phyloP scores from a whole-genome alignment of 305 asterid genomes.

The Salvia sclarea region DNA sequence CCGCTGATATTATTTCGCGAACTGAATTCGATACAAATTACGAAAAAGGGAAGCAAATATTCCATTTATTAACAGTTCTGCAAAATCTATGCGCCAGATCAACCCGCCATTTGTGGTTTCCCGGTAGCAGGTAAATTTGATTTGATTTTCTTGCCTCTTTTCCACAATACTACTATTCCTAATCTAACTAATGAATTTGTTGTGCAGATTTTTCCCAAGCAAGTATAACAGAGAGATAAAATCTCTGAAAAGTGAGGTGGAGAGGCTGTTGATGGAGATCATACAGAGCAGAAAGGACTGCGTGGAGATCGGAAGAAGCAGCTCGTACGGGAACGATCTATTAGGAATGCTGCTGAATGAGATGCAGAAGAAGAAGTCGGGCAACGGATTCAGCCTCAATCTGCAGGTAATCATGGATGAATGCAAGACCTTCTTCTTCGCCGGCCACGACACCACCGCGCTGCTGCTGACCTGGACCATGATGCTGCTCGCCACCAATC shows the following conservation, averaged over 20 bases:
- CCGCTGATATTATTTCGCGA: constrained; percentile 85
- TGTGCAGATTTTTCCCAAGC: constrained; percentile 75
- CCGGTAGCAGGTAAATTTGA: constrained; percentile 89
- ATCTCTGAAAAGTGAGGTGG: constrained; percentile 69
- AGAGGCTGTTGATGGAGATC: constrained; percentile 78
- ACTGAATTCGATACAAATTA: constrained; percentile 73
- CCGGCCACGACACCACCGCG: constrained; percentile 88
- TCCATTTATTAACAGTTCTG: constrained; percentile 52
- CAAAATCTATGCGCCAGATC: constrained; percentile 71
- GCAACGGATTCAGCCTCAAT: constrained; percentile 50
- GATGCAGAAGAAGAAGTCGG: constrained; percentile 61
- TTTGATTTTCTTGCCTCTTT: background rate
- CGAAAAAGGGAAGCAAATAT: constrained; percentile 79
- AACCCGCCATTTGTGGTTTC: constrained; percentile 66
- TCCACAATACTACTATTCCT: background rate
- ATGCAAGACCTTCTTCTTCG: constrained; percentile 80
- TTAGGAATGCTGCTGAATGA: constrained; percentile 71
- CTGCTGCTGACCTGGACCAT: constrained; percentile 76
- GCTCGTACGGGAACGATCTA: constrained; percentile 72
- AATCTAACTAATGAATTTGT: too few species aligned
- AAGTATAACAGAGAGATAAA: constrained; percentile 87
- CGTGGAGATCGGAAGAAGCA: constrained; percentile 70
- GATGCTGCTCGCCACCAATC: constrained; percentile 73
- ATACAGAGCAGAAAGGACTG: constrained; percentile 72
- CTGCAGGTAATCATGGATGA: constrained; percentile 80